Evolutionary conservation across 139 green algal species (phyloP), one percentile per base, ranked within the genome.

Genomic region (Auxenochlorella pyrenoidosa): DNA sequence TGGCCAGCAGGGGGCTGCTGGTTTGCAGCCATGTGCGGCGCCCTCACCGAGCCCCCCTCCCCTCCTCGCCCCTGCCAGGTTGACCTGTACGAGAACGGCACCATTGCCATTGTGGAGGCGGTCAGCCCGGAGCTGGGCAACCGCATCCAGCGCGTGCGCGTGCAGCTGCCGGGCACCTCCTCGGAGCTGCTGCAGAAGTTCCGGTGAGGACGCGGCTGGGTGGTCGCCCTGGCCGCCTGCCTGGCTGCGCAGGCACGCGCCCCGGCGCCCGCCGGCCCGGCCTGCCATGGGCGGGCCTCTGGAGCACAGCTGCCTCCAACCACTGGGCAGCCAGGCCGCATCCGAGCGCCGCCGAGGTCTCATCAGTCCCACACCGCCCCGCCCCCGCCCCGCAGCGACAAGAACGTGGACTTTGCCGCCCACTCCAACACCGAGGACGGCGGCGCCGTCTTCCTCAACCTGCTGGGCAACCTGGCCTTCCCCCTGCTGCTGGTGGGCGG

Each of bases 121-220:
- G 97, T 99, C 28, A 97, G 93, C 41, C 98, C 98, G n/a, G 98
- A 99, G 95, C 95, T 99, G 36, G 98, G 98, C 87, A 99, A 99
- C 94, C 94, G 98, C 72, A 94, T 99, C 59, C 98, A 99, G 95
- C 94, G 98, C 40, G 98, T 99, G 58, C 94, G 98, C n/a, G 98
- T 99, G 77, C 97, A 99, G 92, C 95, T 99, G 70, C 97, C 97
- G 21, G 97, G 97, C 89, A 98, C 97, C 70, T 95, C 90, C 66
- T 66, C 91, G 5, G 98, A 99, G 94, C 96, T 99, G 85, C 92
- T 99, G 44, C 54, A 88, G 32, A 99, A 99, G 92, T 99, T 99
- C 95, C 93, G 80, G 60, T 81, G 75, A 81, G 97, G 21, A 2
- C 16, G 1, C 1, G 68, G 22, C 73, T 10, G 75, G 30, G 19